Percentiles rank a stretch among this genome's conserved stretches.
These are phyloP conservation scores for Purpureocillium takamizusanense DNA, from an alignment of 2,329 filamentous ascomycete species.

Conservation along the genomic window DNA sequence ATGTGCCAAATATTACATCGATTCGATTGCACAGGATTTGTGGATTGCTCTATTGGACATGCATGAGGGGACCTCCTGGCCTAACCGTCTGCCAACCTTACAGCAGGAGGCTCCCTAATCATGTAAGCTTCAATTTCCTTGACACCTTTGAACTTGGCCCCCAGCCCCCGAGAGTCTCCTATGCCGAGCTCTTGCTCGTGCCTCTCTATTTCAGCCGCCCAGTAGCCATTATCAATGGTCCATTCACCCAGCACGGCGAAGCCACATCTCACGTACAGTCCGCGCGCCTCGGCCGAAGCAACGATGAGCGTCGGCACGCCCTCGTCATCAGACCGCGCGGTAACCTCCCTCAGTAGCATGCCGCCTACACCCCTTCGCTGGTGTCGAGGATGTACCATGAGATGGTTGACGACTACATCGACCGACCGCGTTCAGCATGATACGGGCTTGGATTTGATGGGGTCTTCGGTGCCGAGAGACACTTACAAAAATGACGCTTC, in stretches of 20 bases:
- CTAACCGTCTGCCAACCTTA: too few species aligned
- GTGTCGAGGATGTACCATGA: constrained; percentile 12
- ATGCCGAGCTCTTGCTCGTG: constrained; percentile 6
- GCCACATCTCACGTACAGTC: constrained; percentile 9
- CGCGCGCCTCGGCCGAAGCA: constrained; percentile 10
- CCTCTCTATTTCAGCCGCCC: constrained; percentile 6
- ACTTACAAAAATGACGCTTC: constrained; percentile 10
- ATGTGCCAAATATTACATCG: too few species aligned
- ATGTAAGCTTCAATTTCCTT: constrained; percentile 9
- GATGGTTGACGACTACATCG: constrained; percentile 9
- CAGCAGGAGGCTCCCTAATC: too few species aligned
- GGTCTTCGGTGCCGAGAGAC: neutral
- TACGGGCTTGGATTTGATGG: too few species aligned
- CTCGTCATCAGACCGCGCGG: constrained; percentile 5
- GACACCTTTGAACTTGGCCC: constrained; percentile 7
- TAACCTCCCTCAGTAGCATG: constrained; percentile 6
- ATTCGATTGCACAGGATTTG: too few species aligned
- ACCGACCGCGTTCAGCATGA: too few species aligned
- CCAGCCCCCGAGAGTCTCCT: constrained; percentile 4
- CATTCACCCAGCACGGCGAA: constrained; percentile 10
- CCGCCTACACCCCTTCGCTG: constrained; percentile 11
- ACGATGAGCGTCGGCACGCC: constrained; percentile 9
- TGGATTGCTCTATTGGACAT: too few species aligned
- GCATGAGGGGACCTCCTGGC: too few species aligned
- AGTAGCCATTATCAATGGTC: constrained; percentile 10